Conservation (phyloP, 352 stramenopile genomes). For the Pythium pyrilobum region DNA sequence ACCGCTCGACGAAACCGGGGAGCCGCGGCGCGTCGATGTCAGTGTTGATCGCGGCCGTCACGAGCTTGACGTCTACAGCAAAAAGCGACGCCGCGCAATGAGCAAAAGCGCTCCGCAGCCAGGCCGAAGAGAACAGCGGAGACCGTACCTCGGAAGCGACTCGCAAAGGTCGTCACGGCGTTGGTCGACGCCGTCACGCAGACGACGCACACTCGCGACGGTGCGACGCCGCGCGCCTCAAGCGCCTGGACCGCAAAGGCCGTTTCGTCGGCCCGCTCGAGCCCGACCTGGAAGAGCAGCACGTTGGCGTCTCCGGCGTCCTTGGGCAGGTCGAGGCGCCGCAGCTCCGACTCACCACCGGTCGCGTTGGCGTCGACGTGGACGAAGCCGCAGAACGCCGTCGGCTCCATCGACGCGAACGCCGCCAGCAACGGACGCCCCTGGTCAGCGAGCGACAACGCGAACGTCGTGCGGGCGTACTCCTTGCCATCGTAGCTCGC, state of each 20-base stretch:
- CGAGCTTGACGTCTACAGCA: constrained; percentile 13
- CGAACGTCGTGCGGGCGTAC: constrained; percentile 4
- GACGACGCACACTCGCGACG: constrained; percentile 8
- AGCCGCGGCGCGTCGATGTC: constrained; percentile 12
- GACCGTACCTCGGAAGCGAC: constrained; percentile 5
- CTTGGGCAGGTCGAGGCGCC: constrained; percentile 5
- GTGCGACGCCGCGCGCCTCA: not conserved
- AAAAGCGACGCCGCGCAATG: not conserved
- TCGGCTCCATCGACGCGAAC: constrained; percentile 17
- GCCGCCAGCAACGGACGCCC: constrained; percentile 1
- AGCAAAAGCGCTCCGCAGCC: not conserved
- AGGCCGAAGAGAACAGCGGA: not conserved
- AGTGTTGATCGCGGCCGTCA: constrained; percentile 12
- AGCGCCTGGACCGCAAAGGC: not conserved
- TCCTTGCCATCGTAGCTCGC: constrained; percentile 16
- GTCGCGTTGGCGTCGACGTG: not conserved
- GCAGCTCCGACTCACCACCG: not conserved
- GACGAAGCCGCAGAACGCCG: constrained; percentile 7
- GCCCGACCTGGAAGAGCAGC: constrained; percentile 6
- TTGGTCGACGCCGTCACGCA: constrained; percentile 5
- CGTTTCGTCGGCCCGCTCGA: not conserved
- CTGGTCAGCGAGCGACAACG: not conserved
- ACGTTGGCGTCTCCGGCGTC: constrained; percentile 7
- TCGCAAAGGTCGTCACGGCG: constrained; percentile 11
- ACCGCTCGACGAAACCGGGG: constrained; percentile 4